Percentiles rank a stretch among this genome's conserved stretches.
Conservation (phyloP, 257 asterid species). For the Lycium barbarum region DNA sequence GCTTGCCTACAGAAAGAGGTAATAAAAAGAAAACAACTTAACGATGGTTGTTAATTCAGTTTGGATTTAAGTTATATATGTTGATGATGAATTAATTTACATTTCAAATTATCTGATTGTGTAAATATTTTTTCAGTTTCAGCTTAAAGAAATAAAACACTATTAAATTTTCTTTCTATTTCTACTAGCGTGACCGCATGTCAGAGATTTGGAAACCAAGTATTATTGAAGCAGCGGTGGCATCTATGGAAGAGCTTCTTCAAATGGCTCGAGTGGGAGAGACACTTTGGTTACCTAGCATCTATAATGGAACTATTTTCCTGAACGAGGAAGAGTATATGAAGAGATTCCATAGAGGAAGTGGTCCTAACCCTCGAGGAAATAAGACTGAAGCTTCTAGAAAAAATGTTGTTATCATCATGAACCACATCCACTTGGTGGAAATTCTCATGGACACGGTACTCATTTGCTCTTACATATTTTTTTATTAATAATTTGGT, state of each 20-base stretch:
- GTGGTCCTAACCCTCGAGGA: not conserved
- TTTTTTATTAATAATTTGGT: too few species aligned
- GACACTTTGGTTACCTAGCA: slow-evolving; percentile 54
- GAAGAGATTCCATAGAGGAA: slow-evolving; percentile 35
- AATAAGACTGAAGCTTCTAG: slow-evolving; percentile 46
- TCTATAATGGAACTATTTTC: not conserved
- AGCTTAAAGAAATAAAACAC: not conserved
- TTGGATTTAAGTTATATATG: not conserved
- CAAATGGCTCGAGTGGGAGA: slow-evolving; percentile 40
- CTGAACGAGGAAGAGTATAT: slow-evolving; percentile 50
- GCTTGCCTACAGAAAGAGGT: not conserved
- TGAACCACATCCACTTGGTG: slow-evolving; percentile 35
- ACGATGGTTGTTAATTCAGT: not conserved
- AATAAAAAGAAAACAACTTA: not conserved
- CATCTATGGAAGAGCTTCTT: slow-evolving; percentile 57
- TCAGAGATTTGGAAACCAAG: not conserved
- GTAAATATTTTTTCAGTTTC: not conserved
- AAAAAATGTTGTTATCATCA: slow-evolving; percentile 32
- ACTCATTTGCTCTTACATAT: not conserved
- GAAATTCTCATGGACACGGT: slow-evolving; percentile 61
- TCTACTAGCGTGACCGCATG: slow-evolving; percentile 12
- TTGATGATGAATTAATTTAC: not conserved
- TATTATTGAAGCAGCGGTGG: slow-evolving; percentile 35
- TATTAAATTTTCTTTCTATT: not conserved
- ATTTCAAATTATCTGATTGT: not conserved